Conservation (phyloP, 2,329 filamentous ascomycete species). For the Cercospora janseana region DNA sequence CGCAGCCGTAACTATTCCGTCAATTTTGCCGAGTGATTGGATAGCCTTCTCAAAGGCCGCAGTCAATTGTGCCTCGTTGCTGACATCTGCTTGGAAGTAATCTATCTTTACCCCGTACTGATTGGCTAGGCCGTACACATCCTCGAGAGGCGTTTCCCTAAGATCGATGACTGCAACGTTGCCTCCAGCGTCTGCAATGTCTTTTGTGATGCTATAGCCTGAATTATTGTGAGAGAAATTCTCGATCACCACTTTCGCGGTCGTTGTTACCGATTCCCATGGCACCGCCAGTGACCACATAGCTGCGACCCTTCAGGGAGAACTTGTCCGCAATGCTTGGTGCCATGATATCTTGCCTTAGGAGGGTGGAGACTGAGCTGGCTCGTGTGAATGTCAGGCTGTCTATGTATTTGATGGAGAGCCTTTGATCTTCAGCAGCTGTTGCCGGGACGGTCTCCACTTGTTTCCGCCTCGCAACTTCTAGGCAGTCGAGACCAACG, state of each 20-base stretch:
- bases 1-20: constrained; percentile 35
- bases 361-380: not conserved
- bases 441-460: not conserved
- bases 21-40: constrained; percentile 26
- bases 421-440: not conserved
- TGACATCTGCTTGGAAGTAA: constrained; percentile 42
- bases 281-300: constrained; percentile 32
- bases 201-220: constrained; percentile 31
- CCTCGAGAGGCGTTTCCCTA: constrained; percentile 40
- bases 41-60: constrained; percentile 29
- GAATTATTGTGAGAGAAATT: not conserved
- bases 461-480: not conserved
- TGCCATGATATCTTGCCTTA: constrained; percentile 2
- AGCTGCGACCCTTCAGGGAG: constrained; percentile 28
- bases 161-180: constrained; percentile 63
- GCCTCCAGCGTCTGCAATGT: constrained; percentile 32
- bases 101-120: constrained; percentile 61
- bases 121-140: constrained; percentile 39
- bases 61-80: constrained; percentile 29
- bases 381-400: not conserved
- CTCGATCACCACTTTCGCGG: not conserved
- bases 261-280: constrained; percentile 28
- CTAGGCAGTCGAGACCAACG: no score
- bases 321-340: constrained; percentile 24
- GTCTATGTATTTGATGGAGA: constrained; percentile 1